These are phyloP conservation scores for Gossypium armourianum DNA, from an alignment of 441 rosid genomes.

Conservation along the genomic window DNA sequence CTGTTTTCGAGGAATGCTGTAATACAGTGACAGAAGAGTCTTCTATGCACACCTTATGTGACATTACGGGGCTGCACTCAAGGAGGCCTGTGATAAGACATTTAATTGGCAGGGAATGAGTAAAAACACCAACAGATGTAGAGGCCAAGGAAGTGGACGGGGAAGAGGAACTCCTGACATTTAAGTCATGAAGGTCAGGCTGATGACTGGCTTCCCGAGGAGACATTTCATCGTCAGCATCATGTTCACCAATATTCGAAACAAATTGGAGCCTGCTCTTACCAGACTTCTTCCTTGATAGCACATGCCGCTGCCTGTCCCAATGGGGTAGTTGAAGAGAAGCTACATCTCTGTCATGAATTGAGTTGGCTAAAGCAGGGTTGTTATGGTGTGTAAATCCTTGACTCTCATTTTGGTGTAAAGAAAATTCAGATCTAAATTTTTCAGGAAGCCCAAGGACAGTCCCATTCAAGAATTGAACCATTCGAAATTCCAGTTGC, in stretches of 20 bases:
- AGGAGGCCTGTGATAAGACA: constrained; percentile 72
- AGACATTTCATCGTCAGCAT: constrained; percentile 56
- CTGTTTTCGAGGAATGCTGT: constrained; percentile 67
- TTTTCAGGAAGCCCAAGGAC: constrained; percentile 51
- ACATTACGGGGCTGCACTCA: constrained; percentile 64
- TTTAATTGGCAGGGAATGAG: constrained; percentile 65
- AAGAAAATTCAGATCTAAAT: constrained; percentile 46
- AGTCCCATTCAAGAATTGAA: constrained; percentile 67
- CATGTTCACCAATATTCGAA: constrained; percentile 55
- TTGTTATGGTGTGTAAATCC: constrained; percentile 34
- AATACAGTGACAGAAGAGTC: constrained; percentile 82
- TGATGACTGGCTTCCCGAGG: constrained; percentile 42
- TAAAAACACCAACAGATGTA: constrained; percentile 57
- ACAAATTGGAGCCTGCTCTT: constrained; percentile 79
- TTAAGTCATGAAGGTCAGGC: constrained; percentile 34
- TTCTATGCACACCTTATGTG: constrained; percentile 60
- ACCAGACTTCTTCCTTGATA: constrained; percentile 65
- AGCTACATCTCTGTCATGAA: constrained; percentile 41
- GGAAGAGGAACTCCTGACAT: constrained; percentile 18
- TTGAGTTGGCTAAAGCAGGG: constrained; percentile 25
- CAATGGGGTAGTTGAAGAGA: constrained; percentile 41
- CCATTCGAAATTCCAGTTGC: constrained; percentile 77
- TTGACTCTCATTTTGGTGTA: constrained; percentile 37
- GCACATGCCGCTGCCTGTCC: constrained; percentile 58
- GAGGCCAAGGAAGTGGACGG: constrained; percentile 31